phyloP scores from a whole-genome alignment of 176 grass and related monocot genomes.

The Tillandsia fasciculata region DNA sequence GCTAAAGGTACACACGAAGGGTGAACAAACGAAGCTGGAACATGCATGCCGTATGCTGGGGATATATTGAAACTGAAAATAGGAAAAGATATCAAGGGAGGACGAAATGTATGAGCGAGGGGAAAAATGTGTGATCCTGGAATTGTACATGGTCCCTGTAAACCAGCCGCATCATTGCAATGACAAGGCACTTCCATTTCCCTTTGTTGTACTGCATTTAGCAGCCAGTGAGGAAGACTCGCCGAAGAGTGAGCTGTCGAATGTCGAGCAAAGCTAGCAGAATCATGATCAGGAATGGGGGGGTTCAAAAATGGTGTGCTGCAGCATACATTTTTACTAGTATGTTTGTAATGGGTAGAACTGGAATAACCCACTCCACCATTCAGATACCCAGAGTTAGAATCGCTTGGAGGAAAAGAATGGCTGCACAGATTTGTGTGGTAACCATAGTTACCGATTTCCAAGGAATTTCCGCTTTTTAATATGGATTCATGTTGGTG shows the following conservation, averaged over 20 bases:
- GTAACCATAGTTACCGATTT: not conserved
- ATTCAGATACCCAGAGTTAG: constrained; percentile 25
- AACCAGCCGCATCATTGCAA: constrained; percentile 18
- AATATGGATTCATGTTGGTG: too few species aligned
- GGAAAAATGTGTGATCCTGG: not conserved
- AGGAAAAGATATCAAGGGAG: constrained; percentile 19
- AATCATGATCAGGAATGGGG: constrained; percentile 17
- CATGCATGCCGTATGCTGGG: constrained; percentile 22
- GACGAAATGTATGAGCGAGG: constrained; percentile 15
- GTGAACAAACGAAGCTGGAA: constrained; percentile 19
- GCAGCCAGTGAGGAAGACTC: constrained; percentile 4
- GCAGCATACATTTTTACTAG: constrained; percentile 12
- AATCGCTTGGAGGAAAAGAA: constrained; percentile 2
- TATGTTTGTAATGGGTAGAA: constrained; percentile 4
- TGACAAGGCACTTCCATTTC: not conserved
- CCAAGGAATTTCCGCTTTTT: too few species aligned
- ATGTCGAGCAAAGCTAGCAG: constrained; percentile 24
- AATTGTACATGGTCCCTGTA: constrained; percentile 1
- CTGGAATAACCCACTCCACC: constrained; percentile 7
- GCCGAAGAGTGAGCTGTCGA: not conserved
- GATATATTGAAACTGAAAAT: constrained; percentile 22
- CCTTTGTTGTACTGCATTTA: not conserved
- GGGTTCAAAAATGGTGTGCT: constrained; percentile 9
- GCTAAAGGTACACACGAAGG: not conserved
- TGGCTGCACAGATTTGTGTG: not conserved